phyloP scores from a whole-genome alignment of 2,329 filamentous ascomycete species.

The Sporothrix curviconia region DNA sequence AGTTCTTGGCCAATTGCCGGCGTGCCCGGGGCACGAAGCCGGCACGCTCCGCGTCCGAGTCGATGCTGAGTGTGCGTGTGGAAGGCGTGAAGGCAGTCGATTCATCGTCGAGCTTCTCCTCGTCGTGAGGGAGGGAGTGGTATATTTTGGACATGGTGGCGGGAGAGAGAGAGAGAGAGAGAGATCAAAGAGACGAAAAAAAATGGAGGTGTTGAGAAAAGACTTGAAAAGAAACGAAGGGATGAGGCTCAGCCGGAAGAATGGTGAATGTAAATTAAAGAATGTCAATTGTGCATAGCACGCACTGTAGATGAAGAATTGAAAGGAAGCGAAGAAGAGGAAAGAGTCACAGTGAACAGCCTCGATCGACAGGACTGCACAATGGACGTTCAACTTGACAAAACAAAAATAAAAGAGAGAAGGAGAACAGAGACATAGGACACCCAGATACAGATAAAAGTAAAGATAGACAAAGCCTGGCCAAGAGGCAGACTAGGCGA shows the following conservation, averaged over 20 bases:
- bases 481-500: background rate
- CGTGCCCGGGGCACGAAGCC: slow-evolving; percentile 12
- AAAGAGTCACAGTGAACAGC: background rate
- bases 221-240: slow-evolving; percentile 3
- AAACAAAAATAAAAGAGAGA: background rate
- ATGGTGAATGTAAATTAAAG: background rate
- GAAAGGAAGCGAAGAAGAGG: background rate
- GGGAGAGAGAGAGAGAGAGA: slow-evolving; percentile 12
- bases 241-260: background rate
- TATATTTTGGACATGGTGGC: slow-evolving; percentile 30
- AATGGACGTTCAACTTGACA: background rate
- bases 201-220: background rate
- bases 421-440: background rate
- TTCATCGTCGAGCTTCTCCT: slow-evolving; percentile 28
- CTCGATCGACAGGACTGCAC: slow-evolving; percentile 7
- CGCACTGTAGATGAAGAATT: too few species aligned
- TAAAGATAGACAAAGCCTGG: background rate
- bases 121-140: slow-evolving; percentile 30
- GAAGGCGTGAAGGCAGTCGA: slow-evolving; percentile 2
- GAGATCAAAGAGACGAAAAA: background rate
- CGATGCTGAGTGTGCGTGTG: slow-evolving; percentile 13
- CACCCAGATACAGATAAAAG: background rate
- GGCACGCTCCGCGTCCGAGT: slow-evolving; percentile 11
- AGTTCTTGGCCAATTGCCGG: slow-evolving; percentile 22
- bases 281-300: slow-evolving; percentile 6